Conservation (phyloP, 306 rosid species). For the Lathyrus tuberosus region DNA sequence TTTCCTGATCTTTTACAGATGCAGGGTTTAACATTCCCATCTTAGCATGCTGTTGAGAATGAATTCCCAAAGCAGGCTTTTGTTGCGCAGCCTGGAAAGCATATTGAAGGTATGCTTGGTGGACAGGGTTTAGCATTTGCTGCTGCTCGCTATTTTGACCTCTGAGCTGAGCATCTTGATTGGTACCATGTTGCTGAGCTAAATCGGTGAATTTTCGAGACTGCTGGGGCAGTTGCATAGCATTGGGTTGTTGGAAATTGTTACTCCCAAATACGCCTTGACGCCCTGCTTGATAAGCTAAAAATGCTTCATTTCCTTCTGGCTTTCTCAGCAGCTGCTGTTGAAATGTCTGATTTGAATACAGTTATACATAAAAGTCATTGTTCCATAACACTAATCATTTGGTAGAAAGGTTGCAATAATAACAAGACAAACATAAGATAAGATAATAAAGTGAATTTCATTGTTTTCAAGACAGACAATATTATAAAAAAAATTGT, state of each 20-base stretch:
- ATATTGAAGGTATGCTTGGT: slow-evolving; percentile 91
- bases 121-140: slow-evolving; percentile 75
- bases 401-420: background rate
- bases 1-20: slow-evolving; percentile 80
- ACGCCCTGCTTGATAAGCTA: slow-evolving; percentile 75
- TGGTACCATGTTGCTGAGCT: slow-evolving; percentile 71
- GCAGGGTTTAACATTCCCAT: slow-evolving; percentile 74
- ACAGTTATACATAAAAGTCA: slow-evolving; percentile 24
- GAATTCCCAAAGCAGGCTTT: slow-evolving; percentile 75
- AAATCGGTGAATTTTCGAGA: slow-evolving; percentile 66
- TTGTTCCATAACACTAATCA: slow-evolving; percentile 16
- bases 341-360: slow-evolving; percentile 65
- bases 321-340: slow-evolving; percentile 84
- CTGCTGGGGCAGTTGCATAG: slow-evolving; percentile 80
- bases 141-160: slow-evolving; percentile 85
- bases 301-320: slow-evolving; percentile 79
- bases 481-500: background rate
- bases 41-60: slow-evolving; percentile 79
- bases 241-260: slow-evolving; percentile 67
- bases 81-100: slow-evolving; percentile 88
- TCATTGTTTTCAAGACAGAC: slow-evolving; percentile 9
- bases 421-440: slow-evolving; percentile 14
- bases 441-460: slow-evolving; percentile 17
- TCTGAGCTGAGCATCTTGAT: slow-evolving; percentile 70
- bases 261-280: slow-evolving; percentile 69